phyloP scores from a whole-genome alignment of 768 basidiomycete species.

The Udeniomyces megalosporus region DNA sequence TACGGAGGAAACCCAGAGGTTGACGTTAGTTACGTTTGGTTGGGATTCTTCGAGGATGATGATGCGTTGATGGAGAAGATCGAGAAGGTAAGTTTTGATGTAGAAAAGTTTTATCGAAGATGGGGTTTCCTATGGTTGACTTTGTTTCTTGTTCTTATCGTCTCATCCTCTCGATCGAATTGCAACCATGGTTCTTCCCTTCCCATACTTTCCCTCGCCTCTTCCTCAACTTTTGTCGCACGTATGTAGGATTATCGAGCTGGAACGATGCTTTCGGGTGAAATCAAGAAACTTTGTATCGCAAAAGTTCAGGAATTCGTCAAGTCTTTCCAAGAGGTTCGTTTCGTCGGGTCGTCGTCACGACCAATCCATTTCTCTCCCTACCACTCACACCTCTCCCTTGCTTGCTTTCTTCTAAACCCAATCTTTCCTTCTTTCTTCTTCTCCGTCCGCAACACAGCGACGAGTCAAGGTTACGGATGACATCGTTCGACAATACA shows the following conservation, averaged over 20 bases:
- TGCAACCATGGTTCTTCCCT: not conserved
- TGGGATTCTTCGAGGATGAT: conserved; percentile 88
- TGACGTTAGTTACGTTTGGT: conserved; percentile 87
- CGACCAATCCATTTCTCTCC: not conserved
- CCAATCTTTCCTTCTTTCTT: not conserved
- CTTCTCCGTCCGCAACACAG: conserved; percentile 31
- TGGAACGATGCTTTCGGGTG: conserved; percentile 70
- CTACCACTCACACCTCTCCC: not conserved
- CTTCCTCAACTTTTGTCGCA: not conserved
- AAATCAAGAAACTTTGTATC: conserved; percentile 81
- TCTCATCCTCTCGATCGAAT: not conserved
- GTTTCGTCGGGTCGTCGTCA: conserved; percentile 15
- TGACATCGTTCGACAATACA: conserved; percentile 54
- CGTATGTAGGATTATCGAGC: conserved; percentile 82
- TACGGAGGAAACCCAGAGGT: conserved; percentile 86
- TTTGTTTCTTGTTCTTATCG: not conserved
- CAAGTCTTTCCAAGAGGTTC: conserved; percentile 64
- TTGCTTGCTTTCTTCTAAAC: not conserved
- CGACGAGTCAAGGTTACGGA: conserved; percentile 66
- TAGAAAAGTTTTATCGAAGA: too few species aligned
- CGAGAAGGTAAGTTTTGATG: conserved; percentile 49
- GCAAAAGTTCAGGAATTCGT: conserved; percentile 66
- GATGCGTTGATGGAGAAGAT: conserved; percentile 69
- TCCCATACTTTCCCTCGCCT: not conserved
- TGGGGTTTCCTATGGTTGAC: too few species aligned